These are phyloP conservation scores for Balansia obtecta DNA, from an alignment of 2,329 filamentous ascomycete genomes.

Conservation along the genomic window DNA sequence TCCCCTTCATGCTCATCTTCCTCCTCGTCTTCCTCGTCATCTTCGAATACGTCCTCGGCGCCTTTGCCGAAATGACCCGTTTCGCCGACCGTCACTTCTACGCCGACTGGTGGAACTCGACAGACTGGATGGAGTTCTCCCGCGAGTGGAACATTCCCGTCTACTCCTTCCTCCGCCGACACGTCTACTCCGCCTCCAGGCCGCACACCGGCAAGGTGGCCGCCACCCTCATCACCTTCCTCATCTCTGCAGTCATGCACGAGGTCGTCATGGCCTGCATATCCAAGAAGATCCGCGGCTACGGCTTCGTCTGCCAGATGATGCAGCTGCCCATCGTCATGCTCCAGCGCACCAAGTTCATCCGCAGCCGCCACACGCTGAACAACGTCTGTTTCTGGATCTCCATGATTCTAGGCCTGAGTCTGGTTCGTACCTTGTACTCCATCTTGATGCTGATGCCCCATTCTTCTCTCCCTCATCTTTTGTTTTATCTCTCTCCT, in stretches of 20 bases:
- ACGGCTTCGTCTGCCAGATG: conserved; percentile 94
- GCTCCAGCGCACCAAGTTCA: conserved; percentile 68
- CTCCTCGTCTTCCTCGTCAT: conserved; percentile 94
- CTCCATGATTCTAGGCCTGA: conserved; percentile 78
- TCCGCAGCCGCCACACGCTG: conserved; percentile 61
- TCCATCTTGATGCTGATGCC: too few species aligned
- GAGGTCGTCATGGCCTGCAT: conserved; percentile 97
- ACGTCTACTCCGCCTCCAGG: conserved; percentile 80
- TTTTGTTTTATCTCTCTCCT: background rate
- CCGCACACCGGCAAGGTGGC: conserved; percentile 62
- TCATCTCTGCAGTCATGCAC: conserved; percentile 80
- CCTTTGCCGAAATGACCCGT: conserved; percentile 84
- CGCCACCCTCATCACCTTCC: conserved; percentile 82
- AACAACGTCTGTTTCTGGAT: conserved; percentile 90
- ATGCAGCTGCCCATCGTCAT: conserved; percentile 90
- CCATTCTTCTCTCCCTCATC: background rate
- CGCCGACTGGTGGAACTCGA: conserved; percentile 62
- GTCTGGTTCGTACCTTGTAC: conserved; percentile 47
- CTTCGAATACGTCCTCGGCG: conserved; percentile 91
- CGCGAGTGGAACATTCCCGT: conserved; percentile 97
- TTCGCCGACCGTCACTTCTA: conserved; percentile 96
- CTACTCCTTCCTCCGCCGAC: conserved; percentile 85
- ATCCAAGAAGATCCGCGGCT: conserved; percentile 89
- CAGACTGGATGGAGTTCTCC: conserved; percentile 90
- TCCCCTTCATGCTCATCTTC: conserved; percentile 95